A percentile compares a stretch with the other conserved stretches of the same genome.
Conservation (phyloP, 108 stramenopile species). For the Fistulifera pelliculosa region DNA sequence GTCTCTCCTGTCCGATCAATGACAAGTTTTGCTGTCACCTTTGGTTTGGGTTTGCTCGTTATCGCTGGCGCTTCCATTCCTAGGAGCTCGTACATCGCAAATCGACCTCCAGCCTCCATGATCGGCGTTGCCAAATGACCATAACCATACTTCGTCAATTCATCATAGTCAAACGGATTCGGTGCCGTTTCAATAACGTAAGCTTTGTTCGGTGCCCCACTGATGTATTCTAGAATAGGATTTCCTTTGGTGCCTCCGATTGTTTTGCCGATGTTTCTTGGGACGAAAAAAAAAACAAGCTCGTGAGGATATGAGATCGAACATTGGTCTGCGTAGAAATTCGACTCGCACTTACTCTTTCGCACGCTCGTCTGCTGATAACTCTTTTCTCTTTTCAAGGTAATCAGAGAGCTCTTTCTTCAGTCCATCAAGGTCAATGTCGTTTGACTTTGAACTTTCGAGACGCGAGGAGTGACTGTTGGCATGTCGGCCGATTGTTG, state of each 20-base stretch:
- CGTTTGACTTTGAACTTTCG: background rate
- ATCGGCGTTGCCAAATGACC: conserved; percentile 53
- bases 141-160: conserved; percentile 65
- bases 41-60: conserved; percentile 20
- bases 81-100: conserved; percentile 66
- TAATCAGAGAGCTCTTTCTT: conserved; percentile 60
- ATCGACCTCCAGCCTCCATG: conserved; percentile 67
- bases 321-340: too few species aligned
- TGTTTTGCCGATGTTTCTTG: conserved; percentile 20
- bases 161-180: conserved; percentile 70
- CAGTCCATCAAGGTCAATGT: conserved; percentile 30
- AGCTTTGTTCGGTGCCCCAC: conserved; percentile 63
- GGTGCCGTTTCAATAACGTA: conserved; percentile 46
- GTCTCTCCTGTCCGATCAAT: conserved; percentile 68
- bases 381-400: conserved; percentile 51
- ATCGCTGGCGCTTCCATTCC: conserved; percentile 38
- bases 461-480: too few species aligned
- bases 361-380: conserved; percentile 51
- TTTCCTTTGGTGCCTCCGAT: conserved; percentile 77
- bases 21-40: conserved; percentile 44
- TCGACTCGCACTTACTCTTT: conserved; percentile 29
- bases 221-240: conserved; percentile 58
- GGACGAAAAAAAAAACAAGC: too few species aligned
- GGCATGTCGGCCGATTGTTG: too few species aligned
- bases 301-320: too few species aligned